phyloP scores from a whole-genome alignment of 805 yeast species.

The Suhomyces sp. region DNA sequence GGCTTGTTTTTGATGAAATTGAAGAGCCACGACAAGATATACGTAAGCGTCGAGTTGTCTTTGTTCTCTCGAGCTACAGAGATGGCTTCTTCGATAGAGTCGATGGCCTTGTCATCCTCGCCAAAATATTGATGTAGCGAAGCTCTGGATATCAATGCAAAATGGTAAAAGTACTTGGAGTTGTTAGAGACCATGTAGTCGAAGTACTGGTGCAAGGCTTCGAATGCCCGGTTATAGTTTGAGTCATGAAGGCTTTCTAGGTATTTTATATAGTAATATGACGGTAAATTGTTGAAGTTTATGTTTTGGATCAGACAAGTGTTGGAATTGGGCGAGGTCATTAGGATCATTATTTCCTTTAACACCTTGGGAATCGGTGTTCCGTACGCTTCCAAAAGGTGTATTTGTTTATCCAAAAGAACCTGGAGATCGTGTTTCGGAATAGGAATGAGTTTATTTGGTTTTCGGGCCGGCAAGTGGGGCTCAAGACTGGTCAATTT shows the following conservation, averaged over 20 bases:
- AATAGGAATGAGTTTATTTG: slow-evolving; percentile 28
- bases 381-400: slow-evolving; percentile 50
- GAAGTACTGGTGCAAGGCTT: slow-evolving; percentile 56
- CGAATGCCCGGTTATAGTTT: slow-evolving; percentile 59
- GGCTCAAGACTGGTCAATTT: neutral
- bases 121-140: slow-evolving; percentile 68
- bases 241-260: slow-evolving; percentile 55
- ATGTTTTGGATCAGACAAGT: slow-evolving; percentile 31
- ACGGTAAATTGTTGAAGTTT: slow-evolving; percentile 27
- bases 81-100: slow-evolving; percentile 83
- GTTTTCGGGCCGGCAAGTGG: neutral
- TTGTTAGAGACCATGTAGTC: slow-evolving; percentile 73
- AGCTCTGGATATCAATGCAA: slow-evolving; percentile 71
- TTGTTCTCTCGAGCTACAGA: slow-evolving; percentile 83
- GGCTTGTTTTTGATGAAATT: slow-evolving; percentile 71
- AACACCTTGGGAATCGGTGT: slow-evolving; percentile 47
- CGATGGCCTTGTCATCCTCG: slow-evolving; percentile 63
- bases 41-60: slow-evolving; percentile 69
- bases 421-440: slow-evolving; percentile 52
- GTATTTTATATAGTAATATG: slow-evolving; percentile 56
- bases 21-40: slow-evolving; percentile 70
- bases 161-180: slow-evolving; percentile 66
- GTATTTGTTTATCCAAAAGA: slow-evolving; percentile 52
- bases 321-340: slow-evolving; percentile 47
- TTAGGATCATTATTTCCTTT: slow-evolving; percentile 37